Percentiles rank a stretch among this genome's conserved stretches.
These are phyloP conservation scores for Colletotrichum horii DNA, from an alignment of 2,329 filamentous ascomycete species.

Conservation along the genomic window DNA sequence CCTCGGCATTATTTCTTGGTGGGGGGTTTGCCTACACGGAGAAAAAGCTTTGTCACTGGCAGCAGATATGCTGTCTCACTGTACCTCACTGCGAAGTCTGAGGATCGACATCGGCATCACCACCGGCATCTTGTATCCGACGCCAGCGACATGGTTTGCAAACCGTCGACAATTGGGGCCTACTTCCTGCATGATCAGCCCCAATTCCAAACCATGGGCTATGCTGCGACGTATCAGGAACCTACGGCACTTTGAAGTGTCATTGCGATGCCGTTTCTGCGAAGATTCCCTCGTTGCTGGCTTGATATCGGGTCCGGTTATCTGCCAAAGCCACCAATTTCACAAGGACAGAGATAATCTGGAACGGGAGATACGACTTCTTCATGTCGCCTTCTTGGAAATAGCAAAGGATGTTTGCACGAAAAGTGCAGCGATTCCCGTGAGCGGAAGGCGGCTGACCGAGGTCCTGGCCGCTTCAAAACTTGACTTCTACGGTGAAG, in stretches of 20 bases:
- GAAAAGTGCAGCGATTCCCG: background rate
- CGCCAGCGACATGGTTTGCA: background rate
- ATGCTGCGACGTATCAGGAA: background rate
- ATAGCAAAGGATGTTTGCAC: background rate
- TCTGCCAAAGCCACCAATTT: background rate
- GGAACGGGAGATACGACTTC: background rate
- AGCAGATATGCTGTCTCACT: background rate
- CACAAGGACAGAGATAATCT: background rate
- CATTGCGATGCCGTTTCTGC: background rate
- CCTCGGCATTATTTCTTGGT: background rate
- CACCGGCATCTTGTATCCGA: background rate
- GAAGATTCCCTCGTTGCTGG: background rate
- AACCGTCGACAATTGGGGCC: background rate
- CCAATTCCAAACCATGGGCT: background rate
- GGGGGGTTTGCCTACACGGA: background rate
- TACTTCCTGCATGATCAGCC: background rate
- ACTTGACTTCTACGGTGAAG: background rate
- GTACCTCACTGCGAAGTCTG: background rate
- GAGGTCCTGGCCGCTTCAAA: background rate
- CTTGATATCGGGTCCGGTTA: background rate
- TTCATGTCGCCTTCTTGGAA: background rate
- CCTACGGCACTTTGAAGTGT: background rate
- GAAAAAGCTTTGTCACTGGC: background rate
- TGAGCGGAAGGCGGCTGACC: background rate
- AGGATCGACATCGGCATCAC: background rate